Evolutionary conservation across 106 monocot genomes (phyloP).

Genomic region (Hemerocallis citrina): DNA sequence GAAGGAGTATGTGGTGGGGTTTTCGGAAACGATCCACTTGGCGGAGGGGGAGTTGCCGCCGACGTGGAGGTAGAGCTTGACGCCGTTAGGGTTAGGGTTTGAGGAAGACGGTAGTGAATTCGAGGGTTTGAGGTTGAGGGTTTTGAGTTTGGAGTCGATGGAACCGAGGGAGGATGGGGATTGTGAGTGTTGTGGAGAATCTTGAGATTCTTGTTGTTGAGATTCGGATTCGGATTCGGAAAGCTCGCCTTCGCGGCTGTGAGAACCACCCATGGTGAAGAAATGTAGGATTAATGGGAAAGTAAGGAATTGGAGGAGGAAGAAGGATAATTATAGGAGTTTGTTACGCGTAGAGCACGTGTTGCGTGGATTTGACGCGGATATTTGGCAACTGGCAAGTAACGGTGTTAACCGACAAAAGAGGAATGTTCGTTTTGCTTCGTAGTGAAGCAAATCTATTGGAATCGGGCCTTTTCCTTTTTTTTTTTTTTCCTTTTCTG

Average conservation of each 20-base stretch:
- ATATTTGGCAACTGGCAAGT: too few species aligned
- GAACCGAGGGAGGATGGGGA: constrained; percentile 31
- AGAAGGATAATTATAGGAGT: too few species aligned
- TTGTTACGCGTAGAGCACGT: too few species aligned
- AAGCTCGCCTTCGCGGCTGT: constrained; percentile 73
- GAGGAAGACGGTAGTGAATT: constrained; percentile 22
- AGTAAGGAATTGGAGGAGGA: too few species aligned
- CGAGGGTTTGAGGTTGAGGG: constrained; percentile 17
- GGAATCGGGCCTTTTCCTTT: too few species aligned
- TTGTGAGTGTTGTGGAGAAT: constrained; percentile 20
- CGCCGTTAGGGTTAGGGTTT: constrained; percentile 15
- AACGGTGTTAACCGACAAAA: too few species aligned
- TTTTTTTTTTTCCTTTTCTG: too few species aligned
- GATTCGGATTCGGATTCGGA: constrained; percentile 50
- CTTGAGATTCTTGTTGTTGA: constrained; percentile 12
- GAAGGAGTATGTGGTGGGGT: constrained; percentile 11
- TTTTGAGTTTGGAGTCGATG: constrained; percentile 25
- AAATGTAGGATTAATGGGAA: too few species aligned
- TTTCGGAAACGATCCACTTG: constrained; percentile 38
- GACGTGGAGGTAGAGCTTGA: constrained; percentile 41
- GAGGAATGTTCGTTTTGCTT: too few species aligned
- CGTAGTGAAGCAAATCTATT: too few species aligned
- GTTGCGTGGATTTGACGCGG: too few species aligned
- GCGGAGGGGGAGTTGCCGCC: constrained; percentile 33
- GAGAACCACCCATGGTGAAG: constrained; percentile 56